Conservation (phyloP, 2,329 filamentous ascomycete species). For the Fusarium torreyae region DNA sequence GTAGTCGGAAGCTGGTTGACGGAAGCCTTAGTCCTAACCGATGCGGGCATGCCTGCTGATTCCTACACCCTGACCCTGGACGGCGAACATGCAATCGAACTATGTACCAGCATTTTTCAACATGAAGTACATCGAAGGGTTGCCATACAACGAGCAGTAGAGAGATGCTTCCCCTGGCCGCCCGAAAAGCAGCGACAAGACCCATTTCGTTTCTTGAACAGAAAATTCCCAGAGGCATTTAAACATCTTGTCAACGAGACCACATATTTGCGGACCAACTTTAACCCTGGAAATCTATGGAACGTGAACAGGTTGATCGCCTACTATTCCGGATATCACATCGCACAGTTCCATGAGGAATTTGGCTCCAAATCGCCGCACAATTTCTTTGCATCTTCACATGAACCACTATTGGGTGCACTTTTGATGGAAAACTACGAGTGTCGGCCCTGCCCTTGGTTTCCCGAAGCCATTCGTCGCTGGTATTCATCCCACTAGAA, state of each 20-base stretch:
- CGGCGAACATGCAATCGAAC: accelerated
- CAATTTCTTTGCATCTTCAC: too few relatives aligned
- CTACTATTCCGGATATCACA: not conserved
- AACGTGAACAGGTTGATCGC: not conserved
- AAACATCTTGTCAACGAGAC: not conserved
- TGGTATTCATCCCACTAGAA: too few relatives aligned
- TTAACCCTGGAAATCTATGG: not conserved
- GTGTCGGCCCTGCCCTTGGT: too few relatives aligned
- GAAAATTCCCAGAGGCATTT: not conserved
- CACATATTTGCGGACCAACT: not conserved
- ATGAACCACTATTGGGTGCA: accelerated
- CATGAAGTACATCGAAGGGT: not conserved
- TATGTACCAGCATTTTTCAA: conserved; percentile 22
- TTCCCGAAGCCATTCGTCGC: too few relatives aligned
- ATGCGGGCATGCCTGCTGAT: conserved; percentile 14
- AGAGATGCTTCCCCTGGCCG: not conserved
- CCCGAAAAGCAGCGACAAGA: accelerated
- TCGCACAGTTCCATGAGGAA: accelerated
- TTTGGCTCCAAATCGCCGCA: accelerated
- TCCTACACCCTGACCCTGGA: conserved; percentile 9
- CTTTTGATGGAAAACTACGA: not conserved
- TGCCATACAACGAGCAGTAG: not conserved
- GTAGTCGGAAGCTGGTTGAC: not conserved
- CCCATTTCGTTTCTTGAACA: accelerated
- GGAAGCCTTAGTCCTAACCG: accelerated